Evolutionary conservation across 23 red algal species (phyloP).

Genomic region (Gracilaria caudata): DNA sequence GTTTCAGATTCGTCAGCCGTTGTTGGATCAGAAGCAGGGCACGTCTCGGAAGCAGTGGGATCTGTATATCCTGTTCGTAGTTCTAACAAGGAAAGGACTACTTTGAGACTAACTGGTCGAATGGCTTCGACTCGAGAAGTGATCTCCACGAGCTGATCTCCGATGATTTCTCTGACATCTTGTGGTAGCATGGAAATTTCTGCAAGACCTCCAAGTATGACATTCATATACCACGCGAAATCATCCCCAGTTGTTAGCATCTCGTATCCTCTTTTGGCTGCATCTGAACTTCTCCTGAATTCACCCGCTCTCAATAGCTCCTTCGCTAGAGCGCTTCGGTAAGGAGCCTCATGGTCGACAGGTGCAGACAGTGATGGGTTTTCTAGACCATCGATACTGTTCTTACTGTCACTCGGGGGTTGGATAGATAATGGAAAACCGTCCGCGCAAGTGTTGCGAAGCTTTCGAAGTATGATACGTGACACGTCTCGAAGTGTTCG

Average conservation of each 20-base stretch:
- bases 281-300: constrained; percentile 36
- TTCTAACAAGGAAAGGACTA: constrained; percentile 54
- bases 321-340: constrained; percentile 56
- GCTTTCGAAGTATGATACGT: constrained; percentile 64
- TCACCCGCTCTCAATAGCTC: constrained; percentile 52
- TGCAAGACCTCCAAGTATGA: constrained; percentile 76
- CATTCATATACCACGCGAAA: constrained; percentile 80
- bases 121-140: constrained; percentile 76
- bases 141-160: constrained; percentile 76
- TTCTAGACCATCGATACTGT: constrained; percentile 6
- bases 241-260: constrained; percentile 71
- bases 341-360: constrained; percentile 57
- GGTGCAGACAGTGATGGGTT: neutral
- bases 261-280: constrained; percentile 55
- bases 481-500: constrained; percentile 66
- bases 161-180: constrained; percentile 47
- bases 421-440: neutral
- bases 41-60: neutral
- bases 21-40: neutral
- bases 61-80: constrained; percentile 3
- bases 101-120: constrained; percentile 58
- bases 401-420: constrained; percentile 25
- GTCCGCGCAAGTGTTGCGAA: constrained; percentile 43
- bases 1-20: neutral
- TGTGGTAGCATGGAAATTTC: constrained; percentile 64